phyloP scores from a whole-genome alignment of 768 basidiomycete species.

The Suillus clintonianus region DNA sequence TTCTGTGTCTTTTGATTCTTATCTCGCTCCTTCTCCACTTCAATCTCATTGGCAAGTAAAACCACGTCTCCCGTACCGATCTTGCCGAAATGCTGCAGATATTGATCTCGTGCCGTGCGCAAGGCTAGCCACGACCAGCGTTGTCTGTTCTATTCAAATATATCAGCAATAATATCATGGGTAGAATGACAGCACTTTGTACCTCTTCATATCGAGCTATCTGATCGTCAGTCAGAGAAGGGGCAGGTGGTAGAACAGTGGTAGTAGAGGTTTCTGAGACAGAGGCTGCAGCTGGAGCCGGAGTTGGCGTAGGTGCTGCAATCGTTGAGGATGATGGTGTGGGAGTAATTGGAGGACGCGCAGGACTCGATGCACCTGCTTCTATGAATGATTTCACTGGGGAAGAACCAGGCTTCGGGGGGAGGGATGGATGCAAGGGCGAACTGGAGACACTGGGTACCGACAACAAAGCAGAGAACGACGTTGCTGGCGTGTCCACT shows the following conservation, averaged over 20 bases:
- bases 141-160: conserved; percentile 62
- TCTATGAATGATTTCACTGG: conserved; percentile 32
- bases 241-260: conserved; percentile 24
- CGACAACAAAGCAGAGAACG: conserved; percentile 1
- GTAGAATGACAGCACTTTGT: conserved; percentile 12
- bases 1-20: conserved; percentile 31
- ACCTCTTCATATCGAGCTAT: conserved; percentile 68
- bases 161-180: conserved; percentile 13
- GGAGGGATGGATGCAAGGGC: conserved; percentile 68
- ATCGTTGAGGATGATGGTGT: conserved; percentile 1
- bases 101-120: conserved; percentile 69
- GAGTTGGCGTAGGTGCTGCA: conserved; percentile 11
- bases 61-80: conserved; percentile 79
- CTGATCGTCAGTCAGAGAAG: conserved; percentile 45
- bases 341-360: conserved; percentile 13
- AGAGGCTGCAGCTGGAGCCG: conserved; percentile 19
- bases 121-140: conserved; percentile 82
- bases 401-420: conserved; percentile 63
- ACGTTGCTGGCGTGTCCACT: conserved; percentile 13
- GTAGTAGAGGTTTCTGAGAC: conserved; percentile 17
- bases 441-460: conserved; percentile 31
- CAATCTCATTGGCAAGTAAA: conserved; percentile 39
- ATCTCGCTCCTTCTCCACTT: conserved; percentile 35
- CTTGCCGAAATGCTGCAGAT: conserved; percentile 78
- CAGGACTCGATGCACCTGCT: conserved; percentile 31